These are phyloP conservation scores for Yamadazyma pseudoaaseri DNA, from an alignment of 1,139 yeast genomes.

Conservation along the genomic window DNA sequence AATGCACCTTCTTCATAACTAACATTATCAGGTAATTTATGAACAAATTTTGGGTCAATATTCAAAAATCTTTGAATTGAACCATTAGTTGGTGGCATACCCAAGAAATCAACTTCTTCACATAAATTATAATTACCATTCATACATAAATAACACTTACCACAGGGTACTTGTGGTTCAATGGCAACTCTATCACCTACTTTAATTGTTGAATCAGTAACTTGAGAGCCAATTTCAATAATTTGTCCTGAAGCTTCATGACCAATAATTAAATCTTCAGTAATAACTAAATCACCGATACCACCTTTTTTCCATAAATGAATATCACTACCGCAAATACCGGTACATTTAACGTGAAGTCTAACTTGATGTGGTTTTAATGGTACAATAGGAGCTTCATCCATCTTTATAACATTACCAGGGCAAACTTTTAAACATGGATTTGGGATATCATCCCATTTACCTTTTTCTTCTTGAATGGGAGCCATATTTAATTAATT, in stretches of 20 bases:
- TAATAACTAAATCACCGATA: slow-evolving; percentile 26
- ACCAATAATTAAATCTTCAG: slow-evolving; percentile 28
- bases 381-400: slow-evolving; percentile 15
- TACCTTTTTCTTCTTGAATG: slow-evolving; percentile 14
- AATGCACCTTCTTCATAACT: slow-evolving; percentile 32
- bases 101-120: slow-evolving; percentile 26
- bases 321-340: slow-evolving; percentile 36
- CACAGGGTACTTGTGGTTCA: slow-evolving; percentile 68
- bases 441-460: slow-evolving; percentile 19
- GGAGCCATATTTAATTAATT: slow-evolving; percentile 14
- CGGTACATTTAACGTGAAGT: slow-evolving; percentile 48
- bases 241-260: slow-evolving; percentile 35
- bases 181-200: slow-evolving; percentile 31
- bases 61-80: slow-evolving; percentile 18
- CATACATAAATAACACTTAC: slow-evolving; percentile 66
- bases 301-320: slow-evolving; percentile 34
- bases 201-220: slow-evolving; percentile 19
- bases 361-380: slow-evolving; percentile 60
- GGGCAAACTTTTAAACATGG: slow-evolving; percentile 19
- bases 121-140: slow-evolving; percentile 71
- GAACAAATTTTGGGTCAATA: slow-evolving; percentile 17
- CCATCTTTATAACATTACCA: slow-evolving; percentile 13
- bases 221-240: slow-evolving; percentile 27
- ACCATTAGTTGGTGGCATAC: slow-evolving; percentile 18
- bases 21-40: slow-evolving; percentile 27